Conservation (phyloP, 2,329 filamentous ascomycete species). For the Helotiales sp. region DNA sequence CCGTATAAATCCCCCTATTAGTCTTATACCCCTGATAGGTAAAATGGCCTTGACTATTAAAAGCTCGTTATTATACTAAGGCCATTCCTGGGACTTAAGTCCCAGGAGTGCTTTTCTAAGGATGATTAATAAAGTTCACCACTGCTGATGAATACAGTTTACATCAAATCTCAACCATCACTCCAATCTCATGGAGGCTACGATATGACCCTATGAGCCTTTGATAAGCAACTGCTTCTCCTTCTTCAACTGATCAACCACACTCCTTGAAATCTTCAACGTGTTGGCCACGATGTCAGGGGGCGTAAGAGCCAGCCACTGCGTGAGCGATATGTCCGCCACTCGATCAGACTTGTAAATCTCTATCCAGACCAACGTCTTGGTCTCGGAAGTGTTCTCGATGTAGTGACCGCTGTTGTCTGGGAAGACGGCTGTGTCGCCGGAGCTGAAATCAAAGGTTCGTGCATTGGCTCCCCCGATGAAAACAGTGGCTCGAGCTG, state of each 20-base stretch:
- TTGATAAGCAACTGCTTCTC: conserved; percentile 64
- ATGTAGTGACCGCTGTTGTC: conserved; percentile 72
- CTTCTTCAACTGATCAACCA: conserved; percentile 63
- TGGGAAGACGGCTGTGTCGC: conserved; percentile 72
- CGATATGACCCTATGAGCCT: conserved; percentile 15
- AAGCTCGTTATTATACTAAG: too few species aligned
- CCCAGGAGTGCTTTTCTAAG: too few species aligned
- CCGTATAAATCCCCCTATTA: too few species aligned
- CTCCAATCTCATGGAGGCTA: background rate
- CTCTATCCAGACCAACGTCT: conserved; percentile 71
- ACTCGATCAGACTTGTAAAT: conserved; percentile 72
- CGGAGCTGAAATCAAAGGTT: conserved; percentile 69
- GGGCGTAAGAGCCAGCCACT: conserved; percentile 73
- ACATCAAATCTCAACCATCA: background rate
- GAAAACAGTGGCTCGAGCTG: conserved; percentile 67
- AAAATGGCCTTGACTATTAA: too few species aligned
- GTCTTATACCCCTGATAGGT: too few species aligned
- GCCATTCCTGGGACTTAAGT: too few species aligned
- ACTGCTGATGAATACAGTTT: too few species aligned
- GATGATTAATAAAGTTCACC: too few species aligned
- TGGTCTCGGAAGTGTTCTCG: conserved; percentile 67
- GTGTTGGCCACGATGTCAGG: conserved; percentile 64
- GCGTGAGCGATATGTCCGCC: conserved; percentile 67
- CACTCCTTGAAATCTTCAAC: conserved; percentile 61
- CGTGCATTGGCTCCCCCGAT: conserved; percentile 63